phyloP scores from a whole-genome alignment of 257 asterid species.

The Solanum boliviense region DNA sequence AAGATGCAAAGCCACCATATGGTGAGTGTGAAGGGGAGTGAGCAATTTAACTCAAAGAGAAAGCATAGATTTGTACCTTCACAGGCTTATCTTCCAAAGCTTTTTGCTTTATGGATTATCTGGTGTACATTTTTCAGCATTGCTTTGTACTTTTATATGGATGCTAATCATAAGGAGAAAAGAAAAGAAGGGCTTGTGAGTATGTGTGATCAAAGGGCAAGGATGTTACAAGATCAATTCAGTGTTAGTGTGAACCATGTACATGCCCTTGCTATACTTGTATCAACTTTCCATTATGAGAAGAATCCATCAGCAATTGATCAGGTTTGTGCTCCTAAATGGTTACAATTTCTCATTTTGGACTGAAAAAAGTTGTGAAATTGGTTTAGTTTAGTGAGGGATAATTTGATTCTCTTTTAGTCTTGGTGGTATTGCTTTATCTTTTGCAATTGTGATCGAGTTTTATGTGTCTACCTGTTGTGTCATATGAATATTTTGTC shows the following conservation, averaged over 20 bases:
- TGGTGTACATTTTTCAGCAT: constrained; percentile 12
- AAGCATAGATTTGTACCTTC: constrained; percentile 23
- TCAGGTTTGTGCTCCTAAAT: constrained; percentile 41
- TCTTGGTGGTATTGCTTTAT: neutral
- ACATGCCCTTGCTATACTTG: constrained; percentile 87
- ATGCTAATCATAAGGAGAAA: constrained; percentile 40
- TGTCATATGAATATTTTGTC: neutral
- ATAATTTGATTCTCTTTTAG: neutral
- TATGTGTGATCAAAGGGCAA: constrained; percentile 93
- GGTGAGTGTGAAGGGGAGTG: constrained; percentile 53
- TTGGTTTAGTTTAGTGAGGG: neutral
- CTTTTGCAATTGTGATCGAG: neutral
- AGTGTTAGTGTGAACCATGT: constrained; percentile 91
- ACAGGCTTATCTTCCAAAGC: constrained; percentile 15
- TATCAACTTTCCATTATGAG: constrained; percentile 77
- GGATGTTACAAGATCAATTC: constrained; percentile 94
- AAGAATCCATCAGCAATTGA: constrained; percentile 89
- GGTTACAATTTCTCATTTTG: neutral
- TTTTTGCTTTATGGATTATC: constrained; percentile 44
- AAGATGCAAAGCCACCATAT: constrained; percentile 47
- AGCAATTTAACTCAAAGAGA: constrained; percentile 34
- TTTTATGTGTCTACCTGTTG: neutral
- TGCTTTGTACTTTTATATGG: constrained; percentile 23
- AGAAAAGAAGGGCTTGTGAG: constrained; percentile 70
- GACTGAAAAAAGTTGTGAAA: neutral